A percentile compares a stretch with the other conserved stretches of the same genome.
phyloP scores from a whole-genome alignment of 805 yeast species.

The Candida golubevii region DNA sequence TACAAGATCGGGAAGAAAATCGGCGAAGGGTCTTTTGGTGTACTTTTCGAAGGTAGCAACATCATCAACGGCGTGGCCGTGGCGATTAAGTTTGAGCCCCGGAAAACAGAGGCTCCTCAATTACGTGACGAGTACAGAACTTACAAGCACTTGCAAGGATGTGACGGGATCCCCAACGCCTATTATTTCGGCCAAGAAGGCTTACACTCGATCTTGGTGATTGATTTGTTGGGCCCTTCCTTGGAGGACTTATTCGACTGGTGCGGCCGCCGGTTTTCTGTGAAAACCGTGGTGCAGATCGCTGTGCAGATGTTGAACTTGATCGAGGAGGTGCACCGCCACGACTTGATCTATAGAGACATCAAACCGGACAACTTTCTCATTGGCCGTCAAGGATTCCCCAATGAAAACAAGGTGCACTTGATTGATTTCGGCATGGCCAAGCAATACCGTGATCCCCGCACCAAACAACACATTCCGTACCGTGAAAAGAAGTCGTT shows the following conservation, averaged over 20 bases:
- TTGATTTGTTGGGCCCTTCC: constrained; percentile 76
- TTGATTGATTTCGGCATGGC: constrained; percentile 87
- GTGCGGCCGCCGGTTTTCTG: constrained; percentile 75
- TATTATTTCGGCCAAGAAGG: constrained; percentile 87
- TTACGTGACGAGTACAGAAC: constrained; percentile 77
- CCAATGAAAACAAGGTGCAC: constrained; percentile 64
- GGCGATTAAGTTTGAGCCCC: constrained; percentile 77
- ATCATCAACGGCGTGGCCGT: constrained; percentile 61
- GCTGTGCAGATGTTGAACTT: constrained; percentile 75
- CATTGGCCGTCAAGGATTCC: constrained; percentile 57
- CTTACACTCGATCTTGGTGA: constrained; percentile 69
- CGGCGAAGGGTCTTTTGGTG: constrained; percentile 86
- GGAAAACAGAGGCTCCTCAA: constrained; percentile 81
- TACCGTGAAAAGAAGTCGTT: constrained; percentile 93
- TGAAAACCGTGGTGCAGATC: constrained; percentile 67
- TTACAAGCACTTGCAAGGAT: constrained; percentile 63
- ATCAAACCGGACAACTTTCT: constrained; percentile 81
- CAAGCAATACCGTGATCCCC: constrained; percentile 76
- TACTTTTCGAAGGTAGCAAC: constrained; percentile 77
- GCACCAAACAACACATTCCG: constrained; percentile 76
- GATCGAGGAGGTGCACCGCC: constrained; percentile 70
- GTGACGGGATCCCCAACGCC: constrained; percentile 76
- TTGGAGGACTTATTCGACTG: constrained; percentile 81
- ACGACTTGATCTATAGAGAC: constrained; percentile 74
- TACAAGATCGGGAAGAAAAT: constrained; percentile 79